These are phyloP conservation scores for Neonectria magnoliae DNA, from an alignment of 2,329 filamentous ascomycete genomes.

Conservation along the genomic window DNA sequence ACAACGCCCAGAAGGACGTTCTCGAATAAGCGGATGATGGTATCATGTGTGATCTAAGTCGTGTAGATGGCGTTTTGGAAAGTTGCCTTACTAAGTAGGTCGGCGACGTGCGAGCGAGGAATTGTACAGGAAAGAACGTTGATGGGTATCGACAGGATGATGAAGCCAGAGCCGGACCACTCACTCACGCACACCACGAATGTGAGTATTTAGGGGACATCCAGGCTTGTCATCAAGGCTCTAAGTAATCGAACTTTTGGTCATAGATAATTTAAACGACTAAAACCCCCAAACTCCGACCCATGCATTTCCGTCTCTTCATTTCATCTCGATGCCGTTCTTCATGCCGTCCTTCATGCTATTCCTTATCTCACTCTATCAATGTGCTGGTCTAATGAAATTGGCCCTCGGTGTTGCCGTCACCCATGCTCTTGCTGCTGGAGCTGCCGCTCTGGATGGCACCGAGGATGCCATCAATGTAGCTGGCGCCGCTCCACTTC, in stretches of 20 bases:
- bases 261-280: conserved; percentile 30
- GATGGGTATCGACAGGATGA: background rate
- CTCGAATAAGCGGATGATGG: conserved; percentile 46
- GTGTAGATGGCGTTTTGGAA: conserved; percentile 21
- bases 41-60: conserved; percentile 11
- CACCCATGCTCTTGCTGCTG: conserved; percentile 91
- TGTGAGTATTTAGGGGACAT: background rate
- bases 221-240: conserved; percentile 2
- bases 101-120: conserved; percentile 13
- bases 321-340: background rate
- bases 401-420: conserved; percentile 87
- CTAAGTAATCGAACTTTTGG: conserved; percentile 18
- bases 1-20: conserved; percentile 66
- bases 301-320: conserved; percentile 38
- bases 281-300: conserved; percentile 40
- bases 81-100: conserved; percentile 1
- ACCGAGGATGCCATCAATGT: conserved; percentile 90
- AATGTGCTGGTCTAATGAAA: conserved; percentile 52
- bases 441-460: conserved; percentile 92
- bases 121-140: conserved; percentile 13
- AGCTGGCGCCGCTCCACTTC: conserved; percentile 76
- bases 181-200: background rate
- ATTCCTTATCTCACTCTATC: background rate
- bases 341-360: background rate
- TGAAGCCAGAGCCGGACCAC: background rate